Conservation (phyloP, 371 early-diverging fungal species). For the Apophysomyces elegans region DNA sequence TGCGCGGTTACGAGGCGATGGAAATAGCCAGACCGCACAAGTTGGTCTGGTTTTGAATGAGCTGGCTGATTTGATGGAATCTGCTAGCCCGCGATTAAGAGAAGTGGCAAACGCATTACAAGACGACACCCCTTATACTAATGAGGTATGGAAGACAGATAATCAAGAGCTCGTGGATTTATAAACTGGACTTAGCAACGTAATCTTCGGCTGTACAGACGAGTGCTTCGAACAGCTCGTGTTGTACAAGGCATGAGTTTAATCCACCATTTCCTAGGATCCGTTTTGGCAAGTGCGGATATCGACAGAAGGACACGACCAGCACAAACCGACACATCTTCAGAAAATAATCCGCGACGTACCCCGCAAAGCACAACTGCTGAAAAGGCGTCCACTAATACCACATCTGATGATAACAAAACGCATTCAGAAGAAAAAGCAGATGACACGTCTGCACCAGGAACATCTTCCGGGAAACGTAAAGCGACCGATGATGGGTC, state of each 20-base stretch:
- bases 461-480: constrained; percentile 8
- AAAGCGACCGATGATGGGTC: constrained; percentile 16
- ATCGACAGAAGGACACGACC: constrained; percentile 26
- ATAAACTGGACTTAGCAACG: neutral
- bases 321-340: constrained; percentile 7
- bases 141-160: constrained; percentile 4
- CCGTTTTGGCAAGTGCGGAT: constrained; percentile 50
- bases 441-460: neutral
- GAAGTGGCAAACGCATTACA: constrained; percentile 37
- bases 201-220: constrained; percentile 25
- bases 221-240: constrained; percentile 41
- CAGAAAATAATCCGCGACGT: constrained; percentile 6
- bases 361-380: constrained; percentile 8
- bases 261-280: constrained; percentile 50
- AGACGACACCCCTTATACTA: constrained; percentile 15
- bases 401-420: constrained; percentile 3
- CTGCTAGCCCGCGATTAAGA: constrained; percentile 39
- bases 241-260: constrained; percentile 55
- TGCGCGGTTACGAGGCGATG: constrained; percentile 34
- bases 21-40: constrained; percentile 41
- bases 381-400: neutral
- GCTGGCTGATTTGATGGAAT: constrained; percentile 42
- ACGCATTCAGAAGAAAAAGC: constrained; percentile 7
- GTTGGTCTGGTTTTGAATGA: constrained; percentile 50
- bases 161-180: neutral